Conservation (phyloP, 768 basidiomycete species). For the Pisolithus sp. region DNA sequence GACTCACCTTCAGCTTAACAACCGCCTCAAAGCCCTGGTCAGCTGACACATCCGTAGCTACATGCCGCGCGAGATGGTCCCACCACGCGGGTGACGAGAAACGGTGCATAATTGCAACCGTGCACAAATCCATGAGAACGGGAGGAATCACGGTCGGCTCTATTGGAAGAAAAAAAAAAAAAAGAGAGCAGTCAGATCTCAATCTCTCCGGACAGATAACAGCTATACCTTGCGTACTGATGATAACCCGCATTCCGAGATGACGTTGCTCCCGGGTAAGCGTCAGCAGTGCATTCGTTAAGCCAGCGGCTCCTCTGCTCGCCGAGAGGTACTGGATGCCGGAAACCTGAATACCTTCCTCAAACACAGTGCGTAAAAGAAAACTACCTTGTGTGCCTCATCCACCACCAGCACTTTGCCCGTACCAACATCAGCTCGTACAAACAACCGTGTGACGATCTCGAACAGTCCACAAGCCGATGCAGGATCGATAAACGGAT, state of each 20-base stretch:
- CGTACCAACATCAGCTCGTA: constrained; percentile 50
- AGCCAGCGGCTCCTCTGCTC: constrained; percentile 38
- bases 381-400: constrained; percentile 59
- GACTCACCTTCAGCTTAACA: constrained; percentile 52
- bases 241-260: constrained; percentile 62
- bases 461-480: constrained; percentile 69
- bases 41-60: constrained; percentile 54
- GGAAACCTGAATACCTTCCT: too few relatives aligned
- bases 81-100: constrained; percentile 77
- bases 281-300: constrained; percentile 55
- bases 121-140: constrained; percentile 60
- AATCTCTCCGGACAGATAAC: not conserved
- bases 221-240: constrained; percentile 63
- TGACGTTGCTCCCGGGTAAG: constrained; percentile 68
- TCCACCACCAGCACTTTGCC: constrained; percentile 70
- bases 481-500: constrained; percentile 62
- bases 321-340: constrained; percentile 41
- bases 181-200: too few relatives aligned
- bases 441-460: constrained; percentile 58
- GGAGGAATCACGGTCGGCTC: constrained; percentile 71
- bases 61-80: constrained; percentile 61
- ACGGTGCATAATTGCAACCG: constrained; percentile 56
- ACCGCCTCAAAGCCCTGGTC: constrained; percentile 61
- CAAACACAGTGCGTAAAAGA: constrained; percentile 24
- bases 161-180: constrained; percentile 19